These are phyloP conservation scores for Bothriochloa decipiens DNA, from an alignment of 176 grass and related monocot species.

Conservation along the genomic window DNA sequence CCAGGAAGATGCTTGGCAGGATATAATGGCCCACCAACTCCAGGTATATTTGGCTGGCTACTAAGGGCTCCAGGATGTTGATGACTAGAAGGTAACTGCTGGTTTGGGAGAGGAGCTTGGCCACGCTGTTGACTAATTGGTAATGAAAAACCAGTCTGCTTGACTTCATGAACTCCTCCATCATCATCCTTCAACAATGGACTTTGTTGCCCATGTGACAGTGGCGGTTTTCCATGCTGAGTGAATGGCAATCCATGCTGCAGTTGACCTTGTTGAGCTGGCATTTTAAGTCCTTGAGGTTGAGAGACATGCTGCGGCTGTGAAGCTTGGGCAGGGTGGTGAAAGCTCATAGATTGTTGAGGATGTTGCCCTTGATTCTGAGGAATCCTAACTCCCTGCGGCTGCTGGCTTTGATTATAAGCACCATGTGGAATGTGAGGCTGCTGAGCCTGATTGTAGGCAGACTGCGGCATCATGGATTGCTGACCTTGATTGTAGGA, in stretches of 20 bases:
- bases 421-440: slow-evolving; percentile 48
- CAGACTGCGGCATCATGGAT: slow-evolving; percentile 20
- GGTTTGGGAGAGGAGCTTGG: slow-evolving; percentile 40
- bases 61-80: slow-evolving; percentile 44
- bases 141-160: slow-evolving; percentile 55
- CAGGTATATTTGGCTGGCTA: slow-evolving; percentile 50
- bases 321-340: slow-evolving; percentile 49
- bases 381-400: slow-evolving; percentile 44
- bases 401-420: slow-evolving; percentile 63
- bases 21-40: slow-evolving; percentile 37
- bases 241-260: slow-evolving; percentile 46
- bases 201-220: slow-evolving; percentile 53
- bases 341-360: slow-evolving; percentile 46
- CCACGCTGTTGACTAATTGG: slow-evolving; percentile 52
- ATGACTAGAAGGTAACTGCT: slow-evolving; percentile 53
- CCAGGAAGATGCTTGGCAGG: slow-evolving; percentile 54
- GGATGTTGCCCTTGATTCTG: slow-evolving; percentile 55
- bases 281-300: slow-evolving; percentile 56
- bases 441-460: slow-evolving; percentile 53
- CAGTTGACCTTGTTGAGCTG: slow-evolving; percentile 48
- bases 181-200: slow-evolving; percentile 48
- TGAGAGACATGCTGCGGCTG: slow-evolving; percentile 40
- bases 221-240: slow-evolving; percentile 52
- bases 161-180: slow-evolving; percentile 45
- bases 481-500: slow-evolving; percentile 46